Evolutionary conservation across 2,329 filamentous ascomycete genomes (phyloP), one percentile per base, ranked within the genome.

Genomic region (Fusarium nelsonii): DNA sequence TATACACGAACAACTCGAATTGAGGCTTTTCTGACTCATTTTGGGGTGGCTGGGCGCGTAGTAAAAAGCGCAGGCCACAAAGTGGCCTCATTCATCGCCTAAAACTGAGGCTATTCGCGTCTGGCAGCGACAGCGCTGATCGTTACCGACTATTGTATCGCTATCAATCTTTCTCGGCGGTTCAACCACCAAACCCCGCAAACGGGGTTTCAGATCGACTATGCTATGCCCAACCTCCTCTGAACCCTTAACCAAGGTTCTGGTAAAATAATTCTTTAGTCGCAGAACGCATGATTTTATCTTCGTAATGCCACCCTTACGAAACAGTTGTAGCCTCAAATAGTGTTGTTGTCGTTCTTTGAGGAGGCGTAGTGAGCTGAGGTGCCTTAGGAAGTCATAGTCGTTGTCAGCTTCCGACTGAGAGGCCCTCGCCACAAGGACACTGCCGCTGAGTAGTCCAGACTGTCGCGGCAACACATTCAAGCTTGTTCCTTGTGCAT

Each of bases 201-300:
- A 60, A 52, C 34, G 58, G 23, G 39, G 62, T 48, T 46, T 65
- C 60, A 64, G 46, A 65, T 65, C 55, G 62, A 30, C 53, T 32
- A 64, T 58, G 43, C 53, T 32, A 64, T 58, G 43, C 60, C 62
- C 62, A 65, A 59, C 62, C 62, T 65, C 62, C 46, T 39, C 33
- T 45, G 33, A 55, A 26, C 26, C 20, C 33, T 44, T 55, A 51
- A 51, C 48, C 48, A 51, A 36, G 32, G 50, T 9, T 20, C 33
- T 43, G 50, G 37, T 32, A 23, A 23, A 23, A 23, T 23, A 23
- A 11, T 34, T 34, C 23, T 46, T 46, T 34, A 46, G 33, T 54
- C 11, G 18, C 18, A 16, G 12, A 39, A 11, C 32, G 44, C 53
- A 32, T 46, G n/a, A 23, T 36, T 49, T 12, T 16, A 20, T 44